A percentile compares a stretch with the other conserved stretches of the same genome.
These are phyloP conservation scores for Salix udensis DNA, from an alignment of 345 rosid genomes.

Conservation along the genomic window DNA sequence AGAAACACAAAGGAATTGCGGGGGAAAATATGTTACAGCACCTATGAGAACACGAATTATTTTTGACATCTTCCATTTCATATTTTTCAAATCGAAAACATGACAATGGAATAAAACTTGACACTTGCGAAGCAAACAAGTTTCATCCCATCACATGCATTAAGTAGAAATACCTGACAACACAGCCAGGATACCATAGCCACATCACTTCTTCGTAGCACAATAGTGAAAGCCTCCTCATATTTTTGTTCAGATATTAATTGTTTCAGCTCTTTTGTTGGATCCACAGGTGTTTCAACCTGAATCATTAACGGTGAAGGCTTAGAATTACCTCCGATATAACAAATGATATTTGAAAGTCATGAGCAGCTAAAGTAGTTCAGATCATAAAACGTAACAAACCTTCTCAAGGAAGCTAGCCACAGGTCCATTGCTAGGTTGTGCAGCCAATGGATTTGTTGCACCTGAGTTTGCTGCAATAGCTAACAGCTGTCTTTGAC, in stretches of 20 bases:
- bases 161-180: conserved; percentile 47
- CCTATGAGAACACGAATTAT: no score
- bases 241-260: conserved; percentile 64
- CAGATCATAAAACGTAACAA: conserved; percentile 8
- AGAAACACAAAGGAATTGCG: not conserved
- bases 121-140: not conserved
- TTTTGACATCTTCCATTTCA: no score
- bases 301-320: conserved; percentile 19
- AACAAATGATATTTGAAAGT: not conserved
- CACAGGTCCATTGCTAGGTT: conserved; percentile 65
- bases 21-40: no score
- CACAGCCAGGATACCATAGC: conserved; percentile 86
- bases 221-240: conserved; percentile 71
- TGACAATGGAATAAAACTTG: not conserved
- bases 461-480: conserved; percentile 57
- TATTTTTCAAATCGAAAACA: not conserved
- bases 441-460: conserved; percentile 47
- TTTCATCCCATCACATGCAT: conserved; percentile 3
- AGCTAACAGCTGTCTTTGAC: conserved; percentile 63
- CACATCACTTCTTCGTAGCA: conserved; percentile 78
- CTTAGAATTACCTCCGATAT: not conserved
- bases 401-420: conserved; percentile 64
- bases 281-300: conserved; percentile 74
- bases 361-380: not conserved
- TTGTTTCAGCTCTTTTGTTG: conserved; percentile 61